Evolutionary conservation across 139 green algal species (phyloP).

Genomic region (Chlorella sp.): DNA sequence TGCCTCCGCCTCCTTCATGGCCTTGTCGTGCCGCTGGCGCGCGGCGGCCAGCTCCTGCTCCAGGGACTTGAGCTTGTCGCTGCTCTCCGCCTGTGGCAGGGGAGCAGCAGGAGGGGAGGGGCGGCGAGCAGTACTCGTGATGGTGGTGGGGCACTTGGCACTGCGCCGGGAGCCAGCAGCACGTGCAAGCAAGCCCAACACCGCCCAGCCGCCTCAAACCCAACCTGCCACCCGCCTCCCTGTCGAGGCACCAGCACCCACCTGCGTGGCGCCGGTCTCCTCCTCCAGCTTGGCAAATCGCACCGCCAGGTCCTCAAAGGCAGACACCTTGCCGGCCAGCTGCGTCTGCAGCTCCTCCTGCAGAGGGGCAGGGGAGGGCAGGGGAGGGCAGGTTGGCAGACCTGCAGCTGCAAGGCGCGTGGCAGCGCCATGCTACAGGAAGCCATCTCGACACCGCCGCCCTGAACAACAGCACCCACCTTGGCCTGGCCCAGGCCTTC

Average conservation of each 20-base stretch:
- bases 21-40: background rate
- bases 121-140: no score
- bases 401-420: background rate
- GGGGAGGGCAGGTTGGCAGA: background rate
- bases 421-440: background rate
- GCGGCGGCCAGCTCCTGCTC: background rate
- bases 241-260: background rate
- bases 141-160: no score
- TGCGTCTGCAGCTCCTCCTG: background rate
- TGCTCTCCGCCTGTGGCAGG: background rate
- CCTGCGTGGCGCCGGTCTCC: background rate
- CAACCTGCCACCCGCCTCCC: background rate
- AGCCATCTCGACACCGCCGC: background rate
- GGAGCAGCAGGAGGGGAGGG: no score
- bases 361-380: background rate
- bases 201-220: no score
- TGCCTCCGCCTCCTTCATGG: background rate
- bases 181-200: no score
- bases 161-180: no score
- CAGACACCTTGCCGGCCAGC: background rate
- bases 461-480: background rate
- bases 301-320: background rate
- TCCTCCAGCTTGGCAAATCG: slow-evolving; percentile 4
- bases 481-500: background rate
- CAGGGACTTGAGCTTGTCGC: background rate